Conservation (phyloP, 352 stramenopile genomes). For the Phytophthora fragariaefolia region DNA sequence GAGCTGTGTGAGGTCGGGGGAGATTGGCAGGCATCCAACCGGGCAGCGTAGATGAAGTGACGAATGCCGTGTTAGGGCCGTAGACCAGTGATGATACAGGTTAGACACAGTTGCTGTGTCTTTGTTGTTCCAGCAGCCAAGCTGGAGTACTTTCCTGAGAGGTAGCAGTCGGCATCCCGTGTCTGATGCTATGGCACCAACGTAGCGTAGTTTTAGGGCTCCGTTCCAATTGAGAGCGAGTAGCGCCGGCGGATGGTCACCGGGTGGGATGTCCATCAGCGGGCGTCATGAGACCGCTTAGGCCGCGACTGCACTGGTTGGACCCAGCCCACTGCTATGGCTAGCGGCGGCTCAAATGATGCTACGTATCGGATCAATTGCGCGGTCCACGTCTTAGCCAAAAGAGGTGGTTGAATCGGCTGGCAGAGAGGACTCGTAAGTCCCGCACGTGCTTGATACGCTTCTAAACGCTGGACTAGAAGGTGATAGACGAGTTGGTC, state of each 20-base stretch:
- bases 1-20: not conserved
- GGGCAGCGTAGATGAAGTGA: too few species aligned
- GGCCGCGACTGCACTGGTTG: not conserved
- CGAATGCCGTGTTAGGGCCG: not conserved
- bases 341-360: not conserved
- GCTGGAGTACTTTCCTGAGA: not conserved
- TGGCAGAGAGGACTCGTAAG: not conserved
- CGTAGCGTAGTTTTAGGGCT: not conserved
- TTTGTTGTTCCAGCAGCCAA: not conserved
- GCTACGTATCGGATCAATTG: not conserved
- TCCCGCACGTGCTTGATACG: not conserved
- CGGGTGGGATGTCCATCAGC: not conserved
- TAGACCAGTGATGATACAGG: not conserved
- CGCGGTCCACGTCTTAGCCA: not conserved
- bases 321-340: not conserved
- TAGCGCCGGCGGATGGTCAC: not conserved
- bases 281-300: not conserved
- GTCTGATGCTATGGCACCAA: not conserved
- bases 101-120: not conserved
- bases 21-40: not conserved
- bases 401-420: not conserved
- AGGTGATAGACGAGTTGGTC: not conserved
- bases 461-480: not conserved
- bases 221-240: not conserved
- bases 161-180: not conserved